Base-by-base conservation (phyloP, 2,329 filamentous ascomycete species). In the Orbilia blumenaviensis region DNA sequence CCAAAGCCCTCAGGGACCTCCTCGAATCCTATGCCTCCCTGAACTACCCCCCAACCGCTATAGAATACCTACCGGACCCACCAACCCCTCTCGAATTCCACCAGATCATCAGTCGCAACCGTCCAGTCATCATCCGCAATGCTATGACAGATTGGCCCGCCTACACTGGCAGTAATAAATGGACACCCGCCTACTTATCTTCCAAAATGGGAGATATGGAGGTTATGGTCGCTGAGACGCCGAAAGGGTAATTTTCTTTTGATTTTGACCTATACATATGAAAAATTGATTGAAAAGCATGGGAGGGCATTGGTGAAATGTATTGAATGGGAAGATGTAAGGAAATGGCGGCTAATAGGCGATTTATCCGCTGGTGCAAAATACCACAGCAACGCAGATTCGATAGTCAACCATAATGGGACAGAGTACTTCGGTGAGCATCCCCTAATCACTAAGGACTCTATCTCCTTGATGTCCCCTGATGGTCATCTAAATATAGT, bases 141-240 rank as follows among this genome's bases (percentile, higher is more conserved):
- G 91, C 86, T 2, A 90, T 90, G 0, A 81, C 80, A 0, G 82
- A 85, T 36, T 94, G 91, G 91, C 83, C 84, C 41, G 91, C 92
- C 0, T 85, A 85, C 23, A 61, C 41, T n/a, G n/a, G n/a, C 3
- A 62, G 58, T 2, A 84, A 83, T 66, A 84, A 83, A 60, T 95
- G 92, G 92, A 86, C 87, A 73, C 85, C 86, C 1, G 80, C 83
- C 0, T 91, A 89, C 80, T 84, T 95, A 2, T 84, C 84, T 29
- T 78, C 84, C 1, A 83, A 84, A 0, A 85, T 95, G 79, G 83
- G 82, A 4, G 85, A 85, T 2, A 85, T 87, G 63, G 82, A 82
- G 0, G 90, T 95, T 61, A 92, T 92, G 79, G 91, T 94, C 68
- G 91, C 92, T 21, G 86, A 93, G 34, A 95, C 92, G n/a, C 91